These are phyloP conservation scores for Corylus americana DNA, from an alignment of 306 rosid species.

Conservation along the genomic window DNA sequence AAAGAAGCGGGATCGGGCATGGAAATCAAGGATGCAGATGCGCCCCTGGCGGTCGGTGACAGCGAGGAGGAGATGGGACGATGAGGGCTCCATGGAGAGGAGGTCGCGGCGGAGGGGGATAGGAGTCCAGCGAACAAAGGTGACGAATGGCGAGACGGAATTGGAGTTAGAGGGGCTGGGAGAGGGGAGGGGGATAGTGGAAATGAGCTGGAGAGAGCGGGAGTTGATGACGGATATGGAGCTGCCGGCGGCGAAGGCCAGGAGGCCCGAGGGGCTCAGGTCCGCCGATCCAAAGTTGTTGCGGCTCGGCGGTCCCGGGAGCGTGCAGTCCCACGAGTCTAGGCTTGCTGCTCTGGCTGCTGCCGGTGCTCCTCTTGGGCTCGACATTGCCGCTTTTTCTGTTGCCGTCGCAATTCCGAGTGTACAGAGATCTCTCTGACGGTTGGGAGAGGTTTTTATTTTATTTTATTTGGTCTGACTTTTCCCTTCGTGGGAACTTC, in stretches of 20 bases:
- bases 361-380: no score
- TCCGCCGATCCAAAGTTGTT: constrained; percentile 64
- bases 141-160: constrained; percentile 75
- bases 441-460: no score
- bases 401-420: no score
- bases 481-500: no score
- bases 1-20: constrained; percentile 58
- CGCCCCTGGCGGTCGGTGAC: constrained; percentile 91
- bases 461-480: no score
- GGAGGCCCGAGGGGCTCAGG: constrained; percentile 74
- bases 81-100: constrained; percentile 76
- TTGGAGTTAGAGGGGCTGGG: constrained; percentile 35
- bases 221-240: constrained; percentile 79
- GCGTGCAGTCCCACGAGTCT: no score
- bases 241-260: constrained; percentile 88
- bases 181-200: constrained; percentile 75
- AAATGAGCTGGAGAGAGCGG: constrained; percentile 75
- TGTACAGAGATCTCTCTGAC: no score
- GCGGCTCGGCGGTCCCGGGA: no score
- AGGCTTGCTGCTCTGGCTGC: no score
- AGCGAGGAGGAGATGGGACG: constrained; percentile 86
- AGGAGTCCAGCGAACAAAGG: constrained; percentile 87
- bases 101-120: constrained; percentile 76
- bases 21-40: constrained; percentile 77
- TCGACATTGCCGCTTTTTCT: no score